Evolutionary conservation across 495 filamentous ascomycete species (phyloP).

Genomic region (Tuber indicum): DNA sequence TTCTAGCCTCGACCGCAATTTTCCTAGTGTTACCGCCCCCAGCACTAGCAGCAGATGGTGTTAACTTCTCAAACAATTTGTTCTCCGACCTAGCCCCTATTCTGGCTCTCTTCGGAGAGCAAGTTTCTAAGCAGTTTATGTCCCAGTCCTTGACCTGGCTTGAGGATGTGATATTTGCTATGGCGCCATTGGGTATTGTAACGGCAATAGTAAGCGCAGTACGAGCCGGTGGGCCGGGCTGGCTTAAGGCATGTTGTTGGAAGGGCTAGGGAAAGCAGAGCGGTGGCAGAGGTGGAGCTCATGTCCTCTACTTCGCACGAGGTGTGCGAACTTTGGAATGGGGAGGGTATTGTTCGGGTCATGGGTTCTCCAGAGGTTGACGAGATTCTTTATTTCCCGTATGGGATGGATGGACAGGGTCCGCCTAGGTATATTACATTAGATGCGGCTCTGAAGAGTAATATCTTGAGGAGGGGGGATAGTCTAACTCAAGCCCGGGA

Average conservation of each 20-base stretch:
- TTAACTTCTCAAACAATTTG: conserved; percentile 7
- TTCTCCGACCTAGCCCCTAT: conserved; percentile 18
- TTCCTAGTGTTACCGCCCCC: neutral
- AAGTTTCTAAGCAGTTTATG: conserved; percentile 52
- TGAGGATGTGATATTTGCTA: conserved; percentile 51
- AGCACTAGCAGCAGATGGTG: neutral
- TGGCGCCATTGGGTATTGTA: conserved; percentile 51
- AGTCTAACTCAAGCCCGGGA: too few species aligned
- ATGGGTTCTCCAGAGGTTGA: too few species aligned
- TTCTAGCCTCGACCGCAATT: neutral
- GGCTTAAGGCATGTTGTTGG: conserved; percentile 52
- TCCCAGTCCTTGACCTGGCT: conserved; percentile 47
- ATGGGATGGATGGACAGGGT: too few species aligned
- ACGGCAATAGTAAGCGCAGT: conserved; percentile 51
- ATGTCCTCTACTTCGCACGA: too few species aligned
- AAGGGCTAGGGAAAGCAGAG: conserved; percentile 36
- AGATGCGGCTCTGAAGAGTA: too few species aligned
- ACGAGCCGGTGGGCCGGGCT: conserved; percentile 48
- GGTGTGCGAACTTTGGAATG: too few species aligned
- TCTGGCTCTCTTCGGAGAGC: too few species aligned
- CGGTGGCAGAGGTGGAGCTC: too few species aligned
- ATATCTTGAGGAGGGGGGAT: too few species aligned
- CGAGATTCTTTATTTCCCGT: too few species aligned
- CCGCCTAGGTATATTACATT: too few species aligned
- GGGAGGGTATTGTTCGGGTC: too few species aligned